These are phyloP conservation scores for Hypocrella siamensis DNA, from an alignment of 2,329 filamentous ascomycete genomes.

Conservation along the genomic window DNA sequence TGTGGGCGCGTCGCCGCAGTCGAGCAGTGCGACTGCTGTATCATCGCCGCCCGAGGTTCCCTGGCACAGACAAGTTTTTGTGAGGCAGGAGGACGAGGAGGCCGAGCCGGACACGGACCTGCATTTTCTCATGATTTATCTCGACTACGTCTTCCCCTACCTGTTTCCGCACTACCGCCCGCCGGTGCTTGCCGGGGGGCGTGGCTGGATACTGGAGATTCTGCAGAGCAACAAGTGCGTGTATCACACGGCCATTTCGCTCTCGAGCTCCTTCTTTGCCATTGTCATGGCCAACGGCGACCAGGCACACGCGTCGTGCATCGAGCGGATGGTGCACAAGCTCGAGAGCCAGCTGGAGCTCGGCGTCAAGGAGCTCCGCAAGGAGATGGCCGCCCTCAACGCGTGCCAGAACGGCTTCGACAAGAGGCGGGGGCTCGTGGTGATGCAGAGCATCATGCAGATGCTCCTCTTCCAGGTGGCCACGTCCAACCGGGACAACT, in stretches of 20 bases:
- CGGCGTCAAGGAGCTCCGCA: constrained; percentile 26
- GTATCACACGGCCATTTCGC: constrained; percentile 39
- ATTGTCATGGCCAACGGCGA: constrained; percentile 22
- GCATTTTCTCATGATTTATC: constrained; percentile 39
- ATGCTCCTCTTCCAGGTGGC: constrained; percentile 36
- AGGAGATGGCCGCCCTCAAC: constrained; percentile 22
- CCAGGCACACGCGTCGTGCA: constrained; percentile 18
- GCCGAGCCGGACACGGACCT: constrained; percentile 14
- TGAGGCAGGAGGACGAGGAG: constrained; percentile 8
- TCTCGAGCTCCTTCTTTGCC: constrained; percentile 41
- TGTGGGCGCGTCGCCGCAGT: constrained; percentile 12
- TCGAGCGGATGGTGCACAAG: constrained; percentile 18
- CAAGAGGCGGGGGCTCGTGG: constrained; percentile 18
- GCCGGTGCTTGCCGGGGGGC: constrained; percentile 36
- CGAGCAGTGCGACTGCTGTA: constrained; percentile 13
- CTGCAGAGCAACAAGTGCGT: constrained; percentile 40
- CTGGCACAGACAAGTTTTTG: constrained; percentile 16
- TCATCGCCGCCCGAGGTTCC: constrained; percentile 15
- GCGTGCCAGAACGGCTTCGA: constrained; percentile 13
- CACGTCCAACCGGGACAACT: constrained; percentile 28
- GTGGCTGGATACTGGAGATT: constrained; percentile 43
- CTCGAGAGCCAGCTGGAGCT: constrained; percentile 28
- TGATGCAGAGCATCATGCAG: constrained; percentile 36
- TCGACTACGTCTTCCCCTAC: constrained; percentile 47
- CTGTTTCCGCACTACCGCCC: constrained; percentile 49